These are phyloP conservation scores for Benincasa hispida DNA, from an alignment of 306 rosid genomes.

Conservation along the genomic window DNA sequence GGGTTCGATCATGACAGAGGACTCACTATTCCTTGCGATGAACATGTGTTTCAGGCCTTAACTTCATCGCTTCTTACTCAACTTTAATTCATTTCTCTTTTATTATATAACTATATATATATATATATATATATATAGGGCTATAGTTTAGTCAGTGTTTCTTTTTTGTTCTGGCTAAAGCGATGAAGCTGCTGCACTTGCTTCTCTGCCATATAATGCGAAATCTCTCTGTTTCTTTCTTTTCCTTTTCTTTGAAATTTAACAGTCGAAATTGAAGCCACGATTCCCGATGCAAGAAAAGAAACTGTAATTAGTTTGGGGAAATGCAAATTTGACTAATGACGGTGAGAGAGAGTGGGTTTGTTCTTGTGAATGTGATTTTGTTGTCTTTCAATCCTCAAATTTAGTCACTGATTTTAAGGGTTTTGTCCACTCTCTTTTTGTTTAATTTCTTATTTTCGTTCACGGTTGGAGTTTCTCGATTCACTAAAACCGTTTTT, in stretches of 20 bases:
- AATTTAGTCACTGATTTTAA: constrained; percentile 18
- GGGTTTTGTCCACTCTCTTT: neutral
- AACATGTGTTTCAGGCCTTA: constrained; percentile 53
- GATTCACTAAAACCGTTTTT: constrained; percentile 19
- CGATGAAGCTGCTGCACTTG: constrained; percentile 74
- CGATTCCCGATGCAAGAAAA: neutral
- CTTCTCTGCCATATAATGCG: constrained; percentile 44
- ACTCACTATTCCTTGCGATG: constrained; percentile 84
- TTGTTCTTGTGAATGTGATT: neutral
- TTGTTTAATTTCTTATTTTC: neutral
- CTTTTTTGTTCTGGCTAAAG: neutral
- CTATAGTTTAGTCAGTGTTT: too few relatives aligned
- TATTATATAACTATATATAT: too few relatives aligned
- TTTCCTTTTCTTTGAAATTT: neutral
- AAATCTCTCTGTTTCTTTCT: neutral
- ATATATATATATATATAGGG: too few relatives aligned
- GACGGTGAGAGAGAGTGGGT: neutral
- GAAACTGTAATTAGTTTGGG: neutral
- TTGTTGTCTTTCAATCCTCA: neutral
- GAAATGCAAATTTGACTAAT: neutral
- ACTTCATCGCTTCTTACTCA: constrained; percentile 22
- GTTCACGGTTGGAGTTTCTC: neutral
- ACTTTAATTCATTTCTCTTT: too few relatives aligned
- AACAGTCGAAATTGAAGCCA: neutral
- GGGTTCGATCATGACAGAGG: constrained; percentile 89